phyloP scores from a whole-genome alignment of 1,284 basidiomycete genomes.

The Ganoderma sp. region DNA sequence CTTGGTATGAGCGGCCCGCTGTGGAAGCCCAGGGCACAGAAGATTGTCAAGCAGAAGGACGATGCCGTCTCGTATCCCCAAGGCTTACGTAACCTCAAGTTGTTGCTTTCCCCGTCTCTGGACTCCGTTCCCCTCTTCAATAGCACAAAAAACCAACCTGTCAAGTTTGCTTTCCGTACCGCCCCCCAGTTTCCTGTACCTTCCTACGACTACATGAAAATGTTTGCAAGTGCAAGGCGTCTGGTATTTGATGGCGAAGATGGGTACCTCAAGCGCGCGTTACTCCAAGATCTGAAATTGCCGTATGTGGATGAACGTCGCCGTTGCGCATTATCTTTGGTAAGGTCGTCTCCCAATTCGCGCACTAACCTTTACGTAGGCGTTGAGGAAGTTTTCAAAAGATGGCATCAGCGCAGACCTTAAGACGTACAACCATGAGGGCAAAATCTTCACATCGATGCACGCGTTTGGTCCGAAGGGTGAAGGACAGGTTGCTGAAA shows the following conservation, averaged over 20 bases:
- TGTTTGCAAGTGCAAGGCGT: constrained; percentile 36
- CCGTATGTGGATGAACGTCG: constrained; percentile 9
- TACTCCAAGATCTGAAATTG: constrained; percentile 6
- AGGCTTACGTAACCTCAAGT: constrained; percentile 43
- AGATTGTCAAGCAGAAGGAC: constrained; percentile 41
- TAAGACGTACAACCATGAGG: not conserved
- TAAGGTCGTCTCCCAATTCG: not conserved
- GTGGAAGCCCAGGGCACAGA: constrained; percentile 38
- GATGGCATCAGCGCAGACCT: not conserved
- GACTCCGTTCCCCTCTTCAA: constrained; percentile 40
- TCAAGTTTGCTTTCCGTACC: constrained; percentile 49
- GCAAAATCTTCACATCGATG: not conserved
- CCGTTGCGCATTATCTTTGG: constrained; percentile 2
- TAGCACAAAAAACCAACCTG: constrained; percentile 52
- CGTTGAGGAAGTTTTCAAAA: not conserved
- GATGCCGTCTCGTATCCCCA: constrained; percentile 35
- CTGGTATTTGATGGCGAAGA: constrained; percentile 27
- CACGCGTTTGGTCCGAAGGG: not conserved
- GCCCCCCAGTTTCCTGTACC: constrained; percentile 35
- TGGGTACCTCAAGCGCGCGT: constrained; percentile 8
- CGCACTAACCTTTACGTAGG: constrained; percentile 9
- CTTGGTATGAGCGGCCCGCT: constrained; percentile 28
- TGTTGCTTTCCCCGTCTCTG: constrained; percentile 38
- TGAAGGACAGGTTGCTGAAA: not conserved
- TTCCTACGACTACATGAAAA: constrained; percentile 35